Conservation (phyloP, 2,329 filamentous ascomycete species). For the Nannizziopsis barbatae region DNA sequence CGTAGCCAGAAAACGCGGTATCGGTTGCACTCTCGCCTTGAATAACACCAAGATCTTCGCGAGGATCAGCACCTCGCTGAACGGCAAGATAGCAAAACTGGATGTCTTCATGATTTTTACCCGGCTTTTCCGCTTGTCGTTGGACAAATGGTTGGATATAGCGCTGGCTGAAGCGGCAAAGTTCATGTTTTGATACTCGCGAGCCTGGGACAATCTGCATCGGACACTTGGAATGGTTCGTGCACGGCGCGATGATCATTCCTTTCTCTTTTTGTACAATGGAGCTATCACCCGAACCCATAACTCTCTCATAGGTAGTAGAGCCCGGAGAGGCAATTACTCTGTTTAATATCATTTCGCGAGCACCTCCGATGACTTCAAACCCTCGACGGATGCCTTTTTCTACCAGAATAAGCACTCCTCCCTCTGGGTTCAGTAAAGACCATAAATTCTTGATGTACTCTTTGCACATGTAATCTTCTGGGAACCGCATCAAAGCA, state of each 20-base stretch:
- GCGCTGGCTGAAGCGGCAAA: conserved; percentile 81
- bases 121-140: conserved; percentile 53
- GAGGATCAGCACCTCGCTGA: conserved; percentile 59
- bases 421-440: conserved; percentile 69
- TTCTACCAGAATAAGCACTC: conserved; percentile 75
- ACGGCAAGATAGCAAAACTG: conserved; percentile 83
- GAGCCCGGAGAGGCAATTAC: conserved; percentile 54
- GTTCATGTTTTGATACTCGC: conserved; percentile 67
- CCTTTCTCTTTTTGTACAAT: conserved; percentile 43
- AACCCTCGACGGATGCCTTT: conserved; percentile 88
- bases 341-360: conserved; percentile 64
- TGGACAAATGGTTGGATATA: conserved; percentile 80
- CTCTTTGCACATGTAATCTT: conserved; percentile 65
- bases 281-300: conserved; percentile 22
- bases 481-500: conserved; percentile 61
- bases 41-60: conserved; percentile 31
- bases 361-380: conserved; percentile 76
- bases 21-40: conserved; percentile 51
- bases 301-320: conserved; percentile 31
- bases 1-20: conserved; percentile 62
- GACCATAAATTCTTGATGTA: conserved; percentile 84
- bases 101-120: conserved; percentile 78
- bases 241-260: conserved; percentile 60
- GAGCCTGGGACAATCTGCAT: conserved; percentile 70
- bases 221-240: conserved; percentile 76